Conservation (phyloP, 2,329 filamentous ascomycete genomes). For the Eutypa lata region DNA sequence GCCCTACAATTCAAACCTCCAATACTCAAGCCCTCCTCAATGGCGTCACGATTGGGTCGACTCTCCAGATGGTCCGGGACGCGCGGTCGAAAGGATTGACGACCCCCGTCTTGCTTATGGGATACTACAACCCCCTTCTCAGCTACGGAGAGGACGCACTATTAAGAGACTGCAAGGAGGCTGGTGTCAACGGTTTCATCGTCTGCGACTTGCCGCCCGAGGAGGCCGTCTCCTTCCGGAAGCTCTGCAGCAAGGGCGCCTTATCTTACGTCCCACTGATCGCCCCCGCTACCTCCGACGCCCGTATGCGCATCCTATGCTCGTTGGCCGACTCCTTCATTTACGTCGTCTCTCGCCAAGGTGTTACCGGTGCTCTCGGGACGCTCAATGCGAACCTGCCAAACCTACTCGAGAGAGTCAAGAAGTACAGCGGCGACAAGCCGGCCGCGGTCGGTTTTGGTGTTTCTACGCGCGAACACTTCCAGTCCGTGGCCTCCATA, state of each 20-base stretch:
- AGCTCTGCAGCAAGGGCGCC: slow-evolving; percentile 73
- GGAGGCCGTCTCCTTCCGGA: slow-evolving; percentile 89
- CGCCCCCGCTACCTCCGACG: slow-evolving; percentile 86
- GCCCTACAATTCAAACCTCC: slow-evolving; percentile 91
- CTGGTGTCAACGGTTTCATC: slow-evolving; percentile 93
- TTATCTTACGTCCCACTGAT: slow-evolving; percentile 97
- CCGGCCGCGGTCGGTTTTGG: slow-evolving; percentile 94
- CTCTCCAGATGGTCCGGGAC: slow-evolving; percentile 78
- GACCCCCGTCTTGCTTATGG: slow-evolving; percentile 89
- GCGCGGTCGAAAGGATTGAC: slow-evolving; percentile 75
- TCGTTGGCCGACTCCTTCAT: slow-evolving; percentile 97
- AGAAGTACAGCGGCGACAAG: slow-evolving; percentile 86
- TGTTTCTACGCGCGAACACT: slow-evolving; percentile 93
- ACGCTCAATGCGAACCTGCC: slow-evolving; percentile 79
- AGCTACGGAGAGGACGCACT: slow-evolving; percentile 92
- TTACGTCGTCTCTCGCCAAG: slow-evolving; percentile 96
- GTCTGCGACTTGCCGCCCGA: slow-evolving; percentile 94
- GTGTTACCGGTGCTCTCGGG: slow-evolving; percentile 88
- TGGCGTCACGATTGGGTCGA: slow-evolving; percentile 77
- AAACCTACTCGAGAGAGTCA: slow-evolving; percentile 77
- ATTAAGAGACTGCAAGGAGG: slow-evolving; percentile 76
- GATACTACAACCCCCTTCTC: slow-evolving; percentile 96
- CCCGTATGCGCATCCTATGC: slow-evolving; percentile 93
- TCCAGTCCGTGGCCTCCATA: slow-evolving; percentile 76
- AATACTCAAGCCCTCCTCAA: slow-evolving; percentile 90